Evolutionary conservation across 768 basidiomycete genomes (phyloP).

Genomic region (Tulasnella sp.): DNA sequence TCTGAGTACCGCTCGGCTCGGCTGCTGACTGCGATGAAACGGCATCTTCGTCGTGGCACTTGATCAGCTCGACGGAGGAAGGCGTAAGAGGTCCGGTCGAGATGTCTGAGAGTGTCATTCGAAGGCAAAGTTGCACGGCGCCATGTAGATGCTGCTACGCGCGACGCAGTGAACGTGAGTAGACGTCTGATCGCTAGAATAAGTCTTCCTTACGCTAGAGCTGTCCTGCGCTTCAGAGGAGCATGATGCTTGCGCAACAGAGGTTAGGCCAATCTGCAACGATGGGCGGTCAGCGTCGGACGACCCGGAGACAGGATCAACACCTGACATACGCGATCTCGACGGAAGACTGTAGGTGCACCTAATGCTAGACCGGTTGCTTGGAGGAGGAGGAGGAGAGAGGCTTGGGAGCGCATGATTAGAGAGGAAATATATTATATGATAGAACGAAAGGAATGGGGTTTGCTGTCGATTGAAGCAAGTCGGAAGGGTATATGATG

Average conservation of each 20-base stretch:
- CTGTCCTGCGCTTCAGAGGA: neutral
- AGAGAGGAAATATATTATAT: neutral
- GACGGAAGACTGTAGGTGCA: neutral
- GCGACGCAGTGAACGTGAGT: neutral
- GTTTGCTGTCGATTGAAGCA: neutral
- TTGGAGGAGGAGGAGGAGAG: constrained; percentile 2
- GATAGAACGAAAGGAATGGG: neutral
- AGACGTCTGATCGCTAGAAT: neutral
- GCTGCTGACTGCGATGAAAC: neutral
- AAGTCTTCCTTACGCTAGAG: neutral
- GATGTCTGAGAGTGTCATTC: neutral
- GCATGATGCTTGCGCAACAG: neutral
- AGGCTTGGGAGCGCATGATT: neutral
- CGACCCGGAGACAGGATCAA: neutral
- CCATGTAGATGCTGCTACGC: neutral
- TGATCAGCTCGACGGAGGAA: neutral
- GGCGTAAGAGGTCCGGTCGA: constrained; percentile 2
- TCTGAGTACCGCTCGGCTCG: neutral
- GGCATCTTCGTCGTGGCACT: neutral
- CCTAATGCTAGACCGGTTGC: neutral
- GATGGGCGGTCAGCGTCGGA: neutral
- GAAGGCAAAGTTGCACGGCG: constrained; percentile 1
- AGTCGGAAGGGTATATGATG: neutral
- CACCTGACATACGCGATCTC: neutral
- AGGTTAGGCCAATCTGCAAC: neutral